Evolutionary conservation across 306 rosid genomes (phyloP).

Genomic region (peach (Prunus persica)): Prunus_persica_NCBIv2 NC_034011.1:21564501-21565000

Average conservation of each 20-base stretch:
- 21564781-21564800: constrained; percentile 52
- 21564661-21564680: constrained; percentile 41
- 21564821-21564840: constrained; percentile 37
- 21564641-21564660: constrained; percentile 53
- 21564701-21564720: constrained; percentile 42
- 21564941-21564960: neutral
- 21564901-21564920: neutral
- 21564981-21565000: neutral
- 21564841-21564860: constrained; percentile 23
- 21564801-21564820: constrained; percentile 2
- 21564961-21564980: neutral
- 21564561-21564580: constrained; percentile 47
- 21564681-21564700: constrained; percentile 41
- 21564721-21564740: constrained; percentile 47
- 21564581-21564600: constrained; percentile 31
- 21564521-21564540: constrained; percentile 50
- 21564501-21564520: constrained; percentile 50
- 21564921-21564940: neutral
- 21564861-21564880: neutral
- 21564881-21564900: neutral
- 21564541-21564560: constrained; percentile 55
- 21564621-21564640: constrained; percentile 29
- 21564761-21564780: constrained; percentile 44
- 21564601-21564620: constrained; percentile 32
- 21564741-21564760: constrained; percentile 50